phyloP scores from a whole-genome alignment of 108 stramenopile species.

The Seminavis robusta region DNA sequence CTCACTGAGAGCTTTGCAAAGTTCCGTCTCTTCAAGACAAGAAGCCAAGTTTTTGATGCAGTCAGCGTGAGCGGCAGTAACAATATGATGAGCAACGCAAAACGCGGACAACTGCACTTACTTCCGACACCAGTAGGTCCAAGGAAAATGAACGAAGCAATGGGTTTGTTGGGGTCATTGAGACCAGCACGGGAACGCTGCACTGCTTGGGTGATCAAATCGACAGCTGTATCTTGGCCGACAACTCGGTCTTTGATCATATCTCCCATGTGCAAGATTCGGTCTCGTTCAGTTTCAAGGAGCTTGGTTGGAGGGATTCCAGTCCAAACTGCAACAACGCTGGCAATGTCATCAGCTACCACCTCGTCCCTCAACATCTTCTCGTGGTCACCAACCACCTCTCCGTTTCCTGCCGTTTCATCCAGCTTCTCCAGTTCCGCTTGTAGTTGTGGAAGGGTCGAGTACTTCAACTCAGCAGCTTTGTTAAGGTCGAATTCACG shows the following conservation, averaged over 20 bases:
- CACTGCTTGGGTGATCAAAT: slow-evolving; percentile 88
- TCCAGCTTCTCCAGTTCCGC: slow-evolving; percentile 57
- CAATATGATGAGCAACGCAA: neutral
- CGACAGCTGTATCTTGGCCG: slow-evolving; percentile 93
- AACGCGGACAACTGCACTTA: neutral
- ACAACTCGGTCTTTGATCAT: slow-evolving; percentile 82
- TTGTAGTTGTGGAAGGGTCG: slow-evolving; percentile 79
- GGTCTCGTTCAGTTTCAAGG: slow-evolving; percentile 86
- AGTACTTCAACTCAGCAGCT: slow-evolving; percentile 94
- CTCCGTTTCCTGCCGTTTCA: slow-evolving; percentile 15
- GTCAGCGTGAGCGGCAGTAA: neutral
- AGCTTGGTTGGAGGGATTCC: slow-evolving; percentile 90
- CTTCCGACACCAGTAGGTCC: slow-evolving; percentile 89
- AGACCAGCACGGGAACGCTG: slow-evolving; percentile 91
- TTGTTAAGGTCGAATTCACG: slow-evolving; percentile 91
- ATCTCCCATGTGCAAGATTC: slow-evolving; percentile 90
- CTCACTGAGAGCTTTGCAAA: slow-evolving; percentile 90
- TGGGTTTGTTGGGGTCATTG: slow-evolving; percentile 85
- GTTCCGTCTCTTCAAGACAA: slow-evolving; percentile 88
- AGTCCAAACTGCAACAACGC: slow-evolving; percentile 90
- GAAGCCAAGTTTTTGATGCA: neutral
- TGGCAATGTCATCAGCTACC: slow-evolving; percentile 92
- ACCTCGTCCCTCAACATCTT: slow-evolving; percentile 90
- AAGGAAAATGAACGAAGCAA: slow-evolving; percentile 90
- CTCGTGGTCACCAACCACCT: slow-evolving; percentile 23